A percentile compares a stretch with the other conserved stretches of the same genome.
phyloP scores from a whole-genome alignment of 1,284 basidiomycete genomes.

The Ceratobasidium sp. region DNA sequence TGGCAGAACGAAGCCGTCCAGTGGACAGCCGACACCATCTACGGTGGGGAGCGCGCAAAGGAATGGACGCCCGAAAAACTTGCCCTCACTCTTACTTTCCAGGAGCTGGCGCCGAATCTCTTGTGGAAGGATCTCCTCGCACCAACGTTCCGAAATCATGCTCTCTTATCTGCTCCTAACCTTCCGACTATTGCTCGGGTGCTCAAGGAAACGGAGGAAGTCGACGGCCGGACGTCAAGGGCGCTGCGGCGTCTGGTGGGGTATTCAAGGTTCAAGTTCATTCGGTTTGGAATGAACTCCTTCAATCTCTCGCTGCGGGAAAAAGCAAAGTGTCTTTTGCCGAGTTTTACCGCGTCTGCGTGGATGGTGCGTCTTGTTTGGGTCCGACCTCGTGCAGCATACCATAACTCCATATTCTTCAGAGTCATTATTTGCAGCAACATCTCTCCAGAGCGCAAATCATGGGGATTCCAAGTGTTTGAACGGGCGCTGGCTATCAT shows the following conservation, averaged over 20 bases:
- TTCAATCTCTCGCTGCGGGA: conserved; percentile 62
- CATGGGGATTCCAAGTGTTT: conserved; percentile 95
- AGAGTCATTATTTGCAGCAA: conserved; percentile 89
- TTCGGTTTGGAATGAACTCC: conserved; percentile 86
- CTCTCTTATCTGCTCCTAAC: conserved; percentile 73
- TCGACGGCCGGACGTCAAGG: conserved; percentile 55
- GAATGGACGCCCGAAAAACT: conserved; percentile 89
- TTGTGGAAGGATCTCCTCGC: conserved; percentile 74
- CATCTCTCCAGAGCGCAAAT: conserved; percentile 90
- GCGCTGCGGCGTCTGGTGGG: conserved; percentile 55
- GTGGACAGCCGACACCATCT: conserved; percentile 60
- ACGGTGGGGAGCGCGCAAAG: conserved; percentile 56
- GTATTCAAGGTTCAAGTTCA: conserved; percentile 92
- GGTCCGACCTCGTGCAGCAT: background rate
- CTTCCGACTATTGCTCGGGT: conserved; percentile 76
- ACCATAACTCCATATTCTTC: conserved; percentile 39
- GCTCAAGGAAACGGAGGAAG: conserved; percentile 76
- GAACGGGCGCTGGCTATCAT: conserved; percentile 78
- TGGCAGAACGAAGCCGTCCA: conserved; percentile 78
- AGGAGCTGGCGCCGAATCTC: conserved; percentile 62
- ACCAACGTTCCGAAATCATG: conserved; percentile 77
- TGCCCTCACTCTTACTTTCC: conserved; percentile 77
- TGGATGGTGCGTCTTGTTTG: conserved; percentile 73
- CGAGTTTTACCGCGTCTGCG: conserved; percentile 88
- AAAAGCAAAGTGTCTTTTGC: conserved; percentile 71